Conservation (phyloP, 164 flowering plant species). For the Vitis rotundifolia region DNA sequence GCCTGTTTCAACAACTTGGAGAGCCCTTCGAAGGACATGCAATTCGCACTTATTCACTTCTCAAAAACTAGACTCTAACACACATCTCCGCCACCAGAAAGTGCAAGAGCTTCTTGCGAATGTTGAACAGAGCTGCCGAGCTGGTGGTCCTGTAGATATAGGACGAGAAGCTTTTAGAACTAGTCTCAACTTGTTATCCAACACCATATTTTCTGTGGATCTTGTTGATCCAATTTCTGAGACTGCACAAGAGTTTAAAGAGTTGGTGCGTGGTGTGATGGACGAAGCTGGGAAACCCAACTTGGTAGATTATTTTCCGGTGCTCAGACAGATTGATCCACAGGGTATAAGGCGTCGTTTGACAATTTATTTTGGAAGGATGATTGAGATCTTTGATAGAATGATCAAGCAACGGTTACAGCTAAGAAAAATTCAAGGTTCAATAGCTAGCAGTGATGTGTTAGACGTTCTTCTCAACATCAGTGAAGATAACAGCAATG, state of each 20-base stretch:
- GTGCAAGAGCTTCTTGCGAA: slow-evolving; percentile 9
- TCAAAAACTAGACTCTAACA: slow-evolving; percentile 14
- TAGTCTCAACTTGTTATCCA: slow-evolving; percentile 19
- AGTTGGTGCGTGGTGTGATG: slow-evolving; percentile 12
- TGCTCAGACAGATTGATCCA: slow-evolving; percentile 15
- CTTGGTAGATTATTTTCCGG: slow-evolving; percentile 17
- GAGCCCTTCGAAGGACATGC: slow-evolving; percentile 23
- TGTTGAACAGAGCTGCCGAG: background rate
- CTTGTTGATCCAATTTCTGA: slow-evolving; percentile 17
- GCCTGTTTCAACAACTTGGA: slow-evolving; percentile 13
- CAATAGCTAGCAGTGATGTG: slow-evolving; percentile 2
- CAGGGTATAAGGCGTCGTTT: slow-evolving; percentile 7
- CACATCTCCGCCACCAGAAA: slow-evolving; percentile 14
- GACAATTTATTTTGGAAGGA: background rate
- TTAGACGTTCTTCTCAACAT: slow-evolving; percentile 18
- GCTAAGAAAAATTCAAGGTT: background rate
- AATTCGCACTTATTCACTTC: slow-evolving; percentile 12
- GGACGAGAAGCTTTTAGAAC: slow-evolving; percentile 16
- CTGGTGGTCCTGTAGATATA: slow-evolving; percentile 16
- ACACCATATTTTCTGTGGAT: slow-evolving; percentile 23
- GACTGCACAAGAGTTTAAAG: slow-evolving; percentile 19
- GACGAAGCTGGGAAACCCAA: slow-evolving; percentile 22
- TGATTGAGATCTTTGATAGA: slow-evolving; percentile 12
- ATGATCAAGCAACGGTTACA: slow-evolving; percentile 9
- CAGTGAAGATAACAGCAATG: background rate